Base-by-base conservation (phyloP, 2,329 filamentous ascomycete genomes). In the Xenoacremonium recifei region DNA sequence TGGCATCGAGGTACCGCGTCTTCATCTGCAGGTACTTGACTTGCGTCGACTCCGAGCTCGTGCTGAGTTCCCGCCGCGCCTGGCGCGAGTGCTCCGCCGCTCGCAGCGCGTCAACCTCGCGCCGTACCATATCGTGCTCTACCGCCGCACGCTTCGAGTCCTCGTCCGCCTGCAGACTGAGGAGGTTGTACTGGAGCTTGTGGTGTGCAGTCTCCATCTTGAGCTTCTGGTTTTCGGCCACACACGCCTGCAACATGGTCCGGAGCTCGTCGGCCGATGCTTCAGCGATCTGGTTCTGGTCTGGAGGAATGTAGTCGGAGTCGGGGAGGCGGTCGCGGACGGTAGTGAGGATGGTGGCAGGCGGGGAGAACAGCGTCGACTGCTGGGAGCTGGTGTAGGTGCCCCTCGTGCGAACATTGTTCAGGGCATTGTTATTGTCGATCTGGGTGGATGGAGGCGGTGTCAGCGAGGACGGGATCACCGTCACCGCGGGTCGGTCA, bases 201-300 rank as follows among this genome's bases (percentile, higher is more conserved):
- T 93, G 86, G 63, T 96, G 91, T 21, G 91, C 87, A 13, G 87
- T 84, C 45, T 91, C 87, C 72, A 90, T 91, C 58, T 93, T 88
- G 36, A 84, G 66, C 54, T 72, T 76, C 34, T 74, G 71, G 46
- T 82, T 76, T 51, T 84, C 77, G 17, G 71, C 72, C 31, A 83
- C 65, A 48, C 71, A 74, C 3, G 66, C 65, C 45, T 78, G 70
- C 36, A 84, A 61, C 75, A 82, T 77, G 40, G 63, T 64, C 12
- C 77, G 73, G 21, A 85, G 71, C 53, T 82, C 74, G 7, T 81
- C 77, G 3, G 70, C 54, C 1, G 76, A 68, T 1, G 77, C 79
- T 34, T 75, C 71, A 18, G 70, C 64, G 17, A 85, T 67, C 57
- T 78, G 71, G 4, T 73, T 63, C 1, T 69, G 58, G 2, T 70